Evolutionary conservation across 1,139 yeast species (phyloP).

Genomic region (Taiozyma sp.): DNA sequence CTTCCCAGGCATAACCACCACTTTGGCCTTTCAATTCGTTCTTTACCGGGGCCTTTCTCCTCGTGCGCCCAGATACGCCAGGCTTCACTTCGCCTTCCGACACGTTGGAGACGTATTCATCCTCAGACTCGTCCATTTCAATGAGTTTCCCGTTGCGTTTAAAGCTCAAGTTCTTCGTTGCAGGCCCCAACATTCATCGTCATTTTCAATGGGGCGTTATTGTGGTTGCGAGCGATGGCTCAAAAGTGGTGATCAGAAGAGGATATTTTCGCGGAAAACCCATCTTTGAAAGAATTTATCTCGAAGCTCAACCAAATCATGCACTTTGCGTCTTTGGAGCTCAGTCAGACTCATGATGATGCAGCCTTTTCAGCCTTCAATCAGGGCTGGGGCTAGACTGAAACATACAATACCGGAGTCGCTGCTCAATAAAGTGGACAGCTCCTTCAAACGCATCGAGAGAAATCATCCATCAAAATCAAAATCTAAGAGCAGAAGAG

Average conservation of each 20-base stretch:
- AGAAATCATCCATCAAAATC: neutral
- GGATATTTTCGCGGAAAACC: neutral
- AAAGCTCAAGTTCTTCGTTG: neutral
- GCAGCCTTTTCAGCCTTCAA: neutral
- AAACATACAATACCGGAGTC: neutral
- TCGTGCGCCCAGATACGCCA: constrained; percentile 20
- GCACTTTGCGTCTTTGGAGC: too few relatives aligned
- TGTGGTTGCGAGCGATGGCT: neutral
- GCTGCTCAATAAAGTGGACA: neutral
- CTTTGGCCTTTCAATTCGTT: constrained; percentile 48
- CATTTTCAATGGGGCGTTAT: neutral
- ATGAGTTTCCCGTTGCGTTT: neutral
- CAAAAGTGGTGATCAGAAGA: too few relatives aligned
- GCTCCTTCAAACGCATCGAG: neutral
- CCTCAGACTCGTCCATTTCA: constrained; percentile 17
- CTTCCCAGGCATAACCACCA: constrained; percentile 97
- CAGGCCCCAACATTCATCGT: neutral
- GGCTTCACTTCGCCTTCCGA: constrained; percentile 7
- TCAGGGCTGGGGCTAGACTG: neutral
- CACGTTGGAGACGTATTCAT: constrained; percentile 10
- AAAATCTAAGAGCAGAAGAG: neutral
- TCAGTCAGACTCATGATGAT: neutral
- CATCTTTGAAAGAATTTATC: too few relatives aligned
- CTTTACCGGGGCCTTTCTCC: constrained; percentile 19
- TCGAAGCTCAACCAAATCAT: too few relatives aligned